A percentile compares a stretch with the other conserved stretches of the same genome.
phyloP scores from a whole-genome alignment of 139 green algal genomes.

The Micromonas commoda region DNA sequence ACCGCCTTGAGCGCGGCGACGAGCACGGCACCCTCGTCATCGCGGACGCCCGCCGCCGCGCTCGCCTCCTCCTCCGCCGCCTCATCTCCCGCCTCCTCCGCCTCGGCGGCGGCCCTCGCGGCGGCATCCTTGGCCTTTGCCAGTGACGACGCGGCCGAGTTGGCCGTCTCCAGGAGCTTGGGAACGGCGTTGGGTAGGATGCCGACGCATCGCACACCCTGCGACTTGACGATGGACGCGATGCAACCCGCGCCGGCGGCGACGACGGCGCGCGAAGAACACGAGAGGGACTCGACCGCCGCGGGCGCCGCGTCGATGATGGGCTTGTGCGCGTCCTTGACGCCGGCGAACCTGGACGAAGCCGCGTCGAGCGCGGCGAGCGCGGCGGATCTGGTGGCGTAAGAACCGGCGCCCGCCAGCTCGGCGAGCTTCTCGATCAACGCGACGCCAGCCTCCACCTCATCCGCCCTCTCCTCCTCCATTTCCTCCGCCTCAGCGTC shows the following conservation, averaged over 20 bases:
- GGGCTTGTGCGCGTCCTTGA: slow-evolving; percentile 11
- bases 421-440: background rate
- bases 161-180: too few relatives aligned
- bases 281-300: background rate
- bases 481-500: background rate
- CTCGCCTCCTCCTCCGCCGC: background rate
- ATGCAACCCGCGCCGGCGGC: too few relatives aligned
- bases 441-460: background rate
- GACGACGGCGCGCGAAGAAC: background rate
- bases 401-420: background rate
- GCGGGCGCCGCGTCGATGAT: background rate
- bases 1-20: slow-evolving; percentile 48
- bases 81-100: background rate
- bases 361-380: slow-evolving; percentile 42
- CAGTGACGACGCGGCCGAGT: too few relatives aligned
- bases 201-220: too few relatives aligned
- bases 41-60: background rate
- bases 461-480: background rate
- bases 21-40: slow-evolving; percentile 6
- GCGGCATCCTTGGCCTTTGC: too few relatives aligned
- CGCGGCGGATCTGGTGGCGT: background rate
- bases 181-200: too few relatives aligned
- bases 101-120: too few relatives aligned
- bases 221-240: too few relatives aligned
- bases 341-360: slow-evolving; percentile 24